phyloP scores from a whole-genome alignment of 768 basidiomycete species.

The Clathrus columnatus region DNA sequence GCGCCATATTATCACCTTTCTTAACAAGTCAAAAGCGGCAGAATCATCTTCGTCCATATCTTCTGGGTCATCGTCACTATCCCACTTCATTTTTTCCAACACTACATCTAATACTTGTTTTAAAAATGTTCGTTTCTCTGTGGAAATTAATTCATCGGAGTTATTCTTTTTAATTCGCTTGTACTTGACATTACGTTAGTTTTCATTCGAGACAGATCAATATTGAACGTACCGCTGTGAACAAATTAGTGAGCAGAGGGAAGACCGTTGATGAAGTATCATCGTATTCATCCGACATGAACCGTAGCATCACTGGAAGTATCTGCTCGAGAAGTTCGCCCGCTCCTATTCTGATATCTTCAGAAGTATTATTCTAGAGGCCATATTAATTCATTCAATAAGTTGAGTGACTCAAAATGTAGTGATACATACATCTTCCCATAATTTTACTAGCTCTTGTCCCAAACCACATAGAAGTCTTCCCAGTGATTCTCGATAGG shows the following conservation, averaged over 20 bases:
- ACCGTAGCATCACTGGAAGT: slow-evolving; percentile 75
- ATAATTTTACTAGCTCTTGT: slow-evolving; percentile 70
- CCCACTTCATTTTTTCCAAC: slow-evolving; percentile 87
- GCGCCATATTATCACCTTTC: slow-evolving; percentile 48
- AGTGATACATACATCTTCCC: slow-evolving; percentile 53
- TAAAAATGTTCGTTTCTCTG: slow-evolving; percentile 64
- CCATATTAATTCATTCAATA: not conserved
- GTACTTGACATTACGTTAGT: slow-evolving; percentile 43
- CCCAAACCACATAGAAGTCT: slow-evolving; percentile 77
- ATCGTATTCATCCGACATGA: slow-evolving; percentile 85
- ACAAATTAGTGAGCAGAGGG: slow-evolving; percentile 65
- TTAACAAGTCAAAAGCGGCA: slow-evolving; percentile 72
- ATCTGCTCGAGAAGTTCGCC: slow-evolving; percentile 52
- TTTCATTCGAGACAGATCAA: not conserved
- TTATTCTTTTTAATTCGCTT: slow-evolving; percentile 48
- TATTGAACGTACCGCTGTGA: slow-evolving; percentile 54
- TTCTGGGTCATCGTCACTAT: slow-evolving; percentile 63
- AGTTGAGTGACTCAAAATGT: not conserved
- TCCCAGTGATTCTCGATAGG: slow-evolving; percentile 83
- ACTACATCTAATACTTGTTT: slow-evolving; percentile 67
- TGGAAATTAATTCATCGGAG: slow-evolving; percentile 52
- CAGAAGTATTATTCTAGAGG: slow-evolving; percentile 48
- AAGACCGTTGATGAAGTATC: slow-evolving; percentile 84
- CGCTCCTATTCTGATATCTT: slow-evolving; percentile 57
- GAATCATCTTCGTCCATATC: slow-evolving; percentile 87